phyloP scores from a whole-genome alignment of 2,329 filamentous ascomycete species.

The Aspergillus fijiensis region DNA sequence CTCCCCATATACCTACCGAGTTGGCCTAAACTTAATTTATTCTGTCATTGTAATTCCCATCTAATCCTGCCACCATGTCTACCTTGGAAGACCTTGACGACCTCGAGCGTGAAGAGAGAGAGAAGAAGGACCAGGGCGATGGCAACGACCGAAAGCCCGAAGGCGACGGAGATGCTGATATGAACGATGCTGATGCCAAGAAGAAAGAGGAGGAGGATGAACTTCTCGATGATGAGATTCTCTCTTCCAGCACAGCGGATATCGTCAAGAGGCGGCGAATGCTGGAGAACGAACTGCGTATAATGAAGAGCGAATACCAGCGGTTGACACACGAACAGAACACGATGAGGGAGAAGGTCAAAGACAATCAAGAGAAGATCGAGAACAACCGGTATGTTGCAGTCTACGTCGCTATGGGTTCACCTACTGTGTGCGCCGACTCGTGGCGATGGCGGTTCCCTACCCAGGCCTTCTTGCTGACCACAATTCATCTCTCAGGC shows the following conservation, averaged over 20 bases:
- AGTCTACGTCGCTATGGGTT: not conserved
- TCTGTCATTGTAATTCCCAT: not conserved
- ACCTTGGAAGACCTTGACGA: constrained; percentile 91
- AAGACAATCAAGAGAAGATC: constrained; percentile 98
- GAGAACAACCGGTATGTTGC: constrained; percentile 83
- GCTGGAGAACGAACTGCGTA: constrained; percentile 94
- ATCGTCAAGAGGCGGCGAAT: constrained; percentile 87
- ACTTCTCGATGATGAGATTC: constrained; percentile 87
- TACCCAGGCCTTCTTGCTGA: constrained; percentile 5
- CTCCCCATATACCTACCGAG: not conserved
- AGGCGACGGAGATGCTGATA: constrained; percentile 75
- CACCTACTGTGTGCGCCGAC: constrained; percentile 1
- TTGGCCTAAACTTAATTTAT: not conserved
- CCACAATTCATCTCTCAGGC: constrained; percentile 53
- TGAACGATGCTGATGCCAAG: constrained; percentile 81
- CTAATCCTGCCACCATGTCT: constrained; percentile 61
- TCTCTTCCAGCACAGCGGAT: constrained; percentile 89
- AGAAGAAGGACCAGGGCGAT: constrained; percentile 59
- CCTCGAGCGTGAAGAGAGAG: constrained; percentile 75
- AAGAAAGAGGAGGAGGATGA: constrained; percentile 70
- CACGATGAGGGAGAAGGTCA: constrained; percentile 97
- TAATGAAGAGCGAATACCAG: constrained; percentile 97
- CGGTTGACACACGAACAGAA: constrained; percentile 92
- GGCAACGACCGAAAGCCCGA: constrained; percentile 57
- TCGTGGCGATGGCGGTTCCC: constrained; percentile 6